phyloP scores from a whole-genome alignment of 805 yeast species.

The Cyberlindnera subsufficiens region DNA sequence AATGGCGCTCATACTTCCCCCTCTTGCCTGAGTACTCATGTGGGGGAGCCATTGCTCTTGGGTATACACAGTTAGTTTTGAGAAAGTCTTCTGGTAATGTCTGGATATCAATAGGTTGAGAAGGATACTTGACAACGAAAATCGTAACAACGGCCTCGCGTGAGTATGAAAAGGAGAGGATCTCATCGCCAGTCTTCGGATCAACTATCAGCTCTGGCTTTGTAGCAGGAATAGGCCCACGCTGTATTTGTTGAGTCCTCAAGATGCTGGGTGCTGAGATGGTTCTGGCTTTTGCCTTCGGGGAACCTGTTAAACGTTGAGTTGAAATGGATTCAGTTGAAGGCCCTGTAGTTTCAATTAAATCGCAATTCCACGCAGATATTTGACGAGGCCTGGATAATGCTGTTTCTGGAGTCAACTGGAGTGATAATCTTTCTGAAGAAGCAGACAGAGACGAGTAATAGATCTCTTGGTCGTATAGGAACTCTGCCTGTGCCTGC shows the following conservation, averaged over 20 bases:
- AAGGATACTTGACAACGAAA: constrained; percentile 22
- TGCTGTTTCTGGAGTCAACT: no score
- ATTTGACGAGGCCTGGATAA: no score
- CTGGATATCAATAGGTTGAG: constrained; percentile 3
- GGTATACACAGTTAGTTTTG: constrained; percentile 39
- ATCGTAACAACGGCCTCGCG: constrained; percentile 24
- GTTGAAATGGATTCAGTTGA: background rate
- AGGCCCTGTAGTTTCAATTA: background rate
- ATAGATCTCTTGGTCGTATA: no score
- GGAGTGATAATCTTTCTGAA: no score
- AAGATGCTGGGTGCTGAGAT: constrained; percentile 12
- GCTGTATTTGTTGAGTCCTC: constrained; percentile 20
- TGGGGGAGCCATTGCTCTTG: constrained; percentile 38
- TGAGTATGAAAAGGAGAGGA: constrained; percentile 26
- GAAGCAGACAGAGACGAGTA: no score
- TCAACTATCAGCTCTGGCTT: constrained; percentile 21
- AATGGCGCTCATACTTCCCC: constrained; percentile 38
- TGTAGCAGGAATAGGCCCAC: constrained; percentile 31
- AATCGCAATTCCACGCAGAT: background rate
- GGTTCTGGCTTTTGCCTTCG: constrained; percentile 7
- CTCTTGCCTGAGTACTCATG: constrained; percentile 40
- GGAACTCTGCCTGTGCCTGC: background rate
- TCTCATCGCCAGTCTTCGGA: constrained; percentile 24
- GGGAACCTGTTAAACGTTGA: background rate
- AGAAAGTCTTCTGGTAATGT: constrained; percentile 28